Evolutionary conservation across 2,329 filamentous ascomycete species (phyloP).

Genomic region (Botrytis deweyae): DNA sequence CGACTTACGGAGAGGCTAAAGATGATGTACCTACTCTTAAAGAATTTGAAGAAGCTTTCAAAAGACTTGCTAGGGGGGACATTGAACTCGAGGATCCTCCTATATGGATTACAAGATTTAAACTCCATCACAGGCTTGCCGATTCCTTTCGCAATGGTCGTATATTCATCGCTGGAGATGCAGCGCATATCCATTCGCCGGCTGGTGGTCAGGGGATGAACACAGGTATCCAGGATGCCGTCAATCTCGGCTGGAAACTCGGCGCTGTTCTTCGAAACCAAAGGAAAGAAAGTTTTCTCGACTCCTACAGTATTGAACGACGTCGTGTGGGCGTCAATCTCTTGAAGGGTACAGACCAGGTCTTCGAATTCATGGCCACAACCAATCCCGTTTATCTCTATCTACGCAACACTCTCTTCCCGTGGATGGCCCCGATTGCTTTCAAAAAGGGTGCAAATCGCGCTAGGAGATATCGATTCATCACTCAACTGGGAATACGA

Average conservation of each 20-base stretch:
- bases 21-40: conserved; percentile 35
- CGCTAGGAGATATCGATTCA: conserved; percentile 38
- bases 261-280: conserved; percentile 36
- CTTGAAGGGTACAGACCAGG: conserved; percentile 44
- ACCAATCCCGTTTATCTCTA: conserved; percentile 40
- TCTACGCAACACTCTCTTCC: conserved; percentile 45
- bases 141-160: conserved; percentile 46
- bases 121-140: conserved; percentile 46
- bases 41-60: conserved; percentile 40
- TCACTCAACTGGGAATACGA: conserved; percentile 46
- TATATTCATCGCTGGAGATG: conserved; percentile 41
- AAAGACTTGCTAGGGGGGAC: conserved; percentile 35
- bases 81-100: conserved; percentile 34
- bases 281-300: conserved; percentile 44
- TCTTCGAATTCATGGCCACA: conserved; percentile 44
- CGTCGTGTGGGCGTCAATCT: conserved; percentile 47
- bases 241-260: conserved; percentile 42
- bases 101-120: conserved; percentile 48
- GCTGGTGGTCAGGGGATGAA: conserved; percentile 44
- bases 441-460: conserved; percentile 31
- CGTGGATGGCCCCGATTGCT: conserved; percentile 43
- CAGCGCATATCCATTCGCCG: conserved; percentile 42
- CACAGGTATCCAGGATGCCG: conserved; percentile 41
- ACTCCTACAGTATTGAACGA: conserved; percentile 50
- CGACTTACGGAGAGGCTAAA: conserved; percentile 16